Base-by-base conservation (phyloP, 1,284 basidiomycete genomes). In the Somion occarium region DNA sequence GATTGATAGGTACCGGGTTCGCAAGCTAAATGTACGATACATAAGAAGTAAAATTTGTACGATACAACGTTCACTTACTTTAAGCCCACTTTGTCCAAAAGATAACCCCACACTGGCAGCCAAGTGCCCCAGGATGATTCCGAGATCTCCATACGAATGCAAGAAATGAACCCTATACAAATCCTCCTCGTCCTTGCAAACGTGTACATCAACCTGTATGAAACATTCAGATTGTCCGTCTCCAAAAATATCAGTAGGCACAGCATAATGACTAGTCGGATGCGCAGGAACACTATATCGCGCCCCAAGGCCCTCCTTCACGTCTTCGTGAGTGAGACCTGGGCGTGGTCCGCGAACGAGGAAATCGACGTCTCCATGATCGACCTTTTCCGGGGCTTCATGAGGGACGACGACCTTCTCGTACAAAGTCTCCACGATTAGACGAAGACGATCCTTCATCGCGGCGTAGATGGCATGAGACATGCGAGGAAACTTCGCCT, bases 321-420 rank as follows among this genome's bases (percentile, higher is more conserved):
- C 69, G 20, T 68, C 53, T 26, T 70, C 69, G 44, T 74, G 72
- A 1, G 73, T 66, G 13, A 74, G 62, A 12, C 53, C 58, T 0
- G 53, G 49, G 11, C 46, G 56, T 5, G 82, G 78, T 25, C 62
- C 55, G 37, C 72, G 69, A 3, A 83, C 84, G 19, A 84, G 61
- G 49, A 85, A 76, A 61, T 88, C 85, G 34, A 88, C 60, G 60
- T 88, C 85, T 1, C 85, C 85, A 53, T 83, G 69, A 61, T 81
- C 79, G 1, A 49, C 45, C 60, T 88, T 88, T 54, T 76, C 80
- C 5, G 85, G 85, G 9, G 75, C 79, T 61, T 87, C 84, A 3
- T 59, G 59, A 2, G 85, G 82, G 2, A 82, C 72, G 15, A 68
- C 70, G 26, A 82, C 81, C 49, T 71, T 59, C 2, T 63, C 52